Percentiles rank a stretch among this genome's conserved stretches.
phyloP scores from a whole-genome alignment of 2,329 filamentous ascomycete genomes.

The Emmonsiellopsis sp. region DNA sequence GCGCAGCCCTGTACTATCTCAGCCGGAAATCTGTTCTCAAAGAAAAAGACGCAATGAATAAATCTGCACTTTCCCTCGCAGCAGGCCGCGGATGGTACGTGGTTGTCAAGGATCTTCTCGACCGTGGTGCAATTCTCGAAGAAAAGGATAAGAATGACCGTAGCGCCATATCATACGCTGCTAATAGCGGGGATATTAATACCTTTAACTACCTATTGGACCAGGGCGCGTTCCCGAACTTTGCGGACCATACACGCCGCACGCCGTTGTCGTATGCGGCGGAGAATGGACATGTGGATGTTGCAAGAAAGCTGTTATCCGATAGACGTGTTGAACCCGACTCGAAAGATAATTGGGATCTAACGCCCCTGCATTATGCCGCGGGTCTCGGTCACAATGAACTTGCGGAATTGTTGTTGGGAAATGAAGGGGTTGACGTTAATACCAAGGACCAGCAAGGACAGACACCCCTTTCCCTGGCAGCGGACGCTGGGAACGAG shows the following conservation, averaged over 20 bases:
- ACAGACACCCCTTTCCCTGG: not conserved
- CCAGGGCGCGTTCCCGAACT: slow-evolving; percentile 2
- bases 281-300: slow-evolving; percentile 1
- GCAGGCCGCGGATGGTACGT: slow-evolving; percentile 5
- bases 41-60: not conserved
- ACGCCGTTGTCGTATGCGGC: slow-evolving; percentile 8
- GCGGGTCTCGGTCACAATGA: not conserved
- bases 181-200: slow-evolving; percentile 3
- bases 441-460: slow-evolving; percentile 2
- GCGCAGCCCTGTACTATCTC: not conserved
- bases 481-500: not conserved
- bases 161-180: slow-evolving; percentile 4
- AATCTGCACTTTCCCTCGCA: slow-evolving; percentile 5
- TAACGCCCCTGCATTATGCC: slow-evolving; percentile 7
- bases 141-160: not conserved
- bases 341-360: not conserved
- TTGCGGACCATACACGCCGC: not conserved
- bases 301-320: slow-evolving; percentile 6
- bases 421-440: not conserved
- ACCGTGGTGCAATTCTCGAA: slow-evolving; percentile 6
- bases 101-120: slow-evolving; percentile 7
- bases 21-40: not conserved
- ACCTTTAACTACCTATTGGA: slow-evolving; percentile 5
- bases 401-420: slow-evolving; percentile 2
- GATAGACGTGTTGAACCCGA: slow-evolving; percentile 4